These are phyloP conservation scores for Chalara sp. DNA, from an alignment of 2,329 filamentous ascomycete species.

Conservation along the genomic window DNA sequence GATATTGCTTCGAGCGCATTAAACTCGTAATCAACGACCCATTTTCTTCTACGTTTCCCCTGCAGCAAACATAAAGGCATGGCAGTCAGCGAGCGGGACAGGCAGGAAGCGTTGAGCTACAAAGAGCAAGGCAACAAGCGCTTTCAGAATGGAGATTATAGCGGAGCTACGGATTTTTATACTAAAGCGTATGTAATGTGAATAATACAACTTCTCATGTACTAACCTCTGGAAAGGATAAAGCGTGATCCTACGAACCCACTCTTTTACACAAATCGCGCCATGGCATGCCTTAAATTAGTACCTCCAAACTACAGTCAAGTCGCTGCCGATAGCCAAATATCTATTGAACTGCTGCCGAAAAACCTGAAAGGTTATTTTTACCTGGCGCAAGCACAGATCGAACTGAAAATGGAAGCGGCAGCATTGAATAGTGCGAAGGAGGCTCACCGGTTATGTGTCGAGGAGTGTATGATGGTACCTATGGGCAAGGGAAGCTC, in stretches of 20 bases:
- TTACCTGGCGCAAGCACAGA: constrained; percentile 76
- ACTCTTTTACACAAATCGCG: constrained; percentile 81
- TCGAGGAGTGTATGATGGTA: constrained; percentile 50
- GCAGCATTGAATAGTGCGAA: constrained; percentile 66
- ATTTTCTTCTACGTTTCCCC: background rate
- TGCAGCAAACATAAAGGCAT: constrained; percentile 7
- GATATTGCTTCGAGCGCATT: too few species aligned
- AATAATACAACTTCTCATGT: constrained; percentile 2
- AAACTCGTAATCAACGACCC: background rate
- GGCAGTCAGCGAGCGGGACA: constrained; percentile 13
- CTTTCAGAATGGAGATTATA: constrained; percentile 60
- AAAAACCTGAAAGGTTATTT: constrained; percentile 70
- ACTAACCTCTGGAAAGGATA: constrained; percentile 45
- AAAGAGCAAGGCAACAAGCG: constrained; percentile 34
- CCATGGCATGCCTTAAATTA: constrained; percentile 47
- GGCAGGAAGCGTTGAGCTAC: constrained; percentile 18
- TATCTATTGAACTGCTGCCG: background rate
- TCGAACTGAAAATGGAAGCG: constrained; percentile 54
- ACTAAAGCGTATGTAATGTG: constrained; percentile 54
- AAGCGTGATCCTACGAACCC: constrained; percentile 71
- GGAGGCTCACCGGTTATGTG: constrained; percentile 66
- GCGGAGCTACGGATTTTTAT: constrained; percentile 61
- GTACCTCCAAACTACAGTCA: constrained; percentile 54
- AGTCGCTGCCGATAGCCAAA: constrained; percentile 67
- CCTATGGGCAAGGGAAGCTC: constrained; percentile 72